phyloP scores from a whole-genome alignment of 768 basidiomycete species.

The Sistotremastrum suecicum region DNA sequence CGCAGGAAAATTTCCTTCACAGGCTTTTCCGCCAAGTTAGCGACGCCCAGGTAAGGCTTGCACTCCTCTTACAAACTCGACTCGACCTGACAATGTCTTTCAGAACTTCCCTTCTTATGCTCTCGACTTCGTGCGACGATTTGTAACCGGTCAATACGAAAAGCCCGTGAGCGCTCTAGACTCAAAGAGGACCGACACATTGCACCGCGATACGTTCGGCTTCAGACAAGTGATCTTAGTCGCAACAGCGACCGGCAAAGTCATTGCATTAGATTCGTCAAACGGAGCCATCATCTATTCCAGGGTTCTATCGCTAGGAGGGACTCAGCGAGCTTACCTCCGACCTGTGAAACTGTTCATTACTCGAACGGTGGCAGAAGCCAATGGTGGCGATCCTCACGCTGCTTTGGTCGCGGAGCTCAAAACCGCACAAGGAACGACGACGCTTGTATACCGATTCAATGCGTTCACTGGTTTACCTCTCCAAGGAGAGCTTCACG shows the following conservation, averaged over 20 bases:
- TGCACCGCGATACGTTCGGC: conserved; percentile 68
- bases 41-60: conserved; percentile 39
- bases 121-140: conserved; percentile 51
- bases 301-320: conserved; percentile 59
- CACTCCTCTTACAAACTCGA: background rate
- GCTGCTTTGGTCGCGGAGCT: conserved; percentile 51
- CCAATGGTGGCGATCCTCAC: conserved; percentile 32
- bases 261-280: conserved; percentile 72
- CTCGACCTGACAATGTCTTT: background rate
- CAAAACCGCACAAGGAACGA: conserved; percentile 45
- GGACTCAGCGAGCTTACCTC: conserved; percentile 43
- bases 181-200: conserved; percentile 20
- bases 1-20: conserved; percentile 31
- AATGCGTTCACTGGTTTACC: conserved; percentile 73
- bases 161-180: conserved; percentile 16
- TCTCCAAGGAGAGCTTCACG: conserved; percentile 16
- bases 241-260: conserved; percentile 56
- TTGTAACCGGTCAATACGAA: conserved; percentile 53
- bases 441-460: conserved; percentile 64
- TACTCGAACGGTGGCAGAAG: conserved; percentile 31
- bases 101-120: conserved; percentile 64
- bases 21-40: conserved; percentile 42
- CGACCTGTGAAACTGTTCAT: conserved; percentile 49
- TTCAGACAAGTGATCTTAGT: conserved; percentile 73
- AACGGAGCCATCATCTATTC: conserved; percentile 73